Percentiles rank a stretch among this genome's conserved stretches.
These are phyloP conservation scores for Venturia aucupariae DNA, from an alignment of 2,329 filamentous ascomycete genomes.

Conservation along the genomic window DNA sequence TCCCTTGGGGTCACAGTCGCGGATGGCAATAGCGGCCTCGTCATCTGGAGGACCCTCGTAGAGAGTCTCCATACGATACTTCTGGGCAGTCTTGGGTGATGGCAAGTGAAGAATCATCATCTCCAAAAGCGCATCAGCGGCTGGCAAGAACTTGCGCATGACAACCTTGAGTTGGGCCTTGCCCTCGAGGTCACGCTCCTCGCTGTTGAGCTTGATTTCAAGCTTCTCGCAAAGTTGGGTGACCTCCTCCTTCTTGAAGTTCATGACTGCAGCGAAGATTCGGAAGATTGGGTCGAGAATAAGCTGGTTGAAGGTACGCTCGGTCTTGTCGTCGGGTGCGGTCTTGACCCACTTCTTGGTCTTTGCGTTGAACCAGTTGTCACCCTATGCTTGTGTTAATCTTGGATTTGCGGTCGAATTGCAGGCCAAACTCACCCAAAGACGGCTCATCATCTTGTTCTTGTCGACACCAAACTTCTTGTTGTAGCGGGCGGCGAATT, in stretches of 20 bases:
- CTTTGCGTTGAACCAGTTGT: slow-evolving; percentile 99
- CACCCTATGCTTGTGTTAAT: slow-evolving; percentile 46
- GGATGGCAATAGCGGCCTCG: slow-evolving; percentile 88
- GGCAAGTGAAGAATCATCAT: slow-evolving; percentile 99
- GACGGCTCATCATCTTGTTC: slow-evolving; percentile 99
- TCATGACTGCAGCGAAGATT: slow-evolving; percentile 94
- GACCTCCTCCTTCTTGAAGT: slow-evolving; percentile 96
- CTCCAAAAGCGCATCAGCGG: slow-evolving; percentile 94
- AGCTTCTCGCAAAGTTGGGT: slow-evolving; percentile 81
- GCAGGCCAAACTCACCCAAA: slow-evolving; percentile 60
- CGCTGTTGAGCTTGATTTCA: slow-evolving; percentile 75
- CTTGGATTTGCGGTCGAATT: background rate
- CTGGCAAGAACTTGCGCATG: slow-evolving; percentile 98
- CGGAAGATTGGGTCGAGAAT: slow-evolving; percentile 99
- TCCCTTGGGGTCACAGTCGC: slow-evolving; percentile 95
- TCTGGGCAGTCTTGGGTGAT: slow-evolving; percentile 90
- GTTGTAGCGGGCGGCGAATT: slow-evolving; percentile 91
- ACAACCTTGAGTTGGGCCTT: slow-evolving; percentile 96
- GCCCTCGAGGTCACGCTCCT: slow-evolving; percentile 91
- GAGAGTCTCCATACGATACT: slow-evolving; percentile 95
- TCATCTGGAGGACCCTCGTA: slow-evolving; percentile 97
- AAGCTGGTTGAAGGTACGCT: slow-evolving; percentile 99
- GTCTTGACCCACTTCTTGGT: slow-evolving; percentile 99
- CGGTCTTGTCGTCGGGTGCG: slow-evolving; percentile 68
- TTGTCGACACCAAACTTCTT: slow-evolving; percentile 99